phyloP scores from a whole-genome alignment of 2,329 filamentous ascomycete genomes.

The Fusarium phyllophilum region DNA sequence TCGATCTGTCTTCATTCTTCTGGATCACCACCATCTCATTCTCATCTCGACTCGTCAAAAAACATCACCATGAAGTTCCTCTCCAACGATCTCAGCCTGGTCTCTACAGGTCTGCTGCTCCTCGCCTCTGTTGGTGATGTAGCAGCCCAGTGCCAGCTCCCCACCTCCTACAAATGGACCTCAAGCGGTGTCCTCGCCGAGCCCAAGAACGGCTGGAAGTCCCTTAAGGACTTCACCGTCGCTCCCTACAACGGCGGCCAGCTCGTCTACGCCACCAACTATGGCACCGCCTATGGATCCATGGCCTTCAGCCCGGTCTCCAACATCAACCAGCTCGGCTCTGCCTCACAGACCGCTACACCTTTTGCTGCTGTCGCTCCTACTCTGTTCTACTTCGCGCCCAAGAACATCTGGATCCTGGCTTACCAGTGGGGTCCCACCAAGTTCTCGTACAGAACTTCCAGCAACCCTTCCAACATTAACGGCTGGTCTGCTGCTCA shows the following conservation, averaged over 20 bases:
- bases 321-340: conserved; percentile 4
- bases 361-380: conserved; percentile 51
- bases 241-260: conserved; percentile 66
- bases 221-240: conserved; percentile 70
- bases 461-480: conserved; percentile 64
- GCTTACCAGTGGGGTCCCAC: conserved; percentile 72
- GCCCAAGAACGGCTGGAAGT: conserved; percentile 21
- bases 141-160: conserved; percentile 1
- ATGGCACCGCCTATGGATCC: conserved; percentile 57
- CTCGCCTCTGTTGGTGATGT: conserved; percentile 17
- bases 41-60: background rate
- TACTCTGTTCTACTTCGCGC: conserved; percentile 70
- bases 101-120: background rate
- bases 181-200: conserved; percentile 4
- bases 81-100: background rate
- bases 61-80: background rate
- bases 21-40: background rate
- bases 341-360: conserved; percentile 2
- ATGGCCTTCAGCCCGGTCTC: conserved; percentile 14
- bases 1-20: background rate
- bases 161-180: conserved; percentile 7
- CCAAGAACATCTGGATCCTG: conserved; percentile 71
- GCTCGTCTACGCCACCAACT: conserved; percentile 67
- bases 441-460: conserved; percentile 69
- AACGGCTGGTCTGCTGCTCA: conserved; percentile 58